Evolutionary conservation across 345 rosid genomes (phyloP).

Genomic region (Eucalyptus marginata): DNA sequence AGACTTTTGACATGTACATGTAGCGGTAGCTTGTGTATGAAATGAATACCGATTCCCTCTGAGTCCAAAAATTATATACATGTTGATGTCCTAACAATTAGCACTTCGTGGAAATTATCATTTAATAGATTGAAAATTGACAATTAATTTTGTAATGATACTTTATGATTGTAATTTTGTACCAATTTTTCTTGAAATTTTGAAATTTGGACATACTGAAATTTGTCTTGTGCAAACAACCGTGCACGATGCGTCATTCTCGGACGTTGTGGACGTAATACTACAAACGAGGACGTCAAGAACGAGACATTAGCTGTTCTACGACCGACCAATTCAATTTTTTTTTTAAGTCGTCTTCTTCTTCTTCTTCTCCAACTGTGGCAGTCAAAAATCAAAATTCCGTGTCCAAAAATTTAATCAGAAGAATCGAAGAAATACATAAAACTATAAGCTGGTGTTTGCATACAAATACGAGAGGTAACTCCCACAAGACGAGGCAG

Average conservation of each 20-base stretch:
- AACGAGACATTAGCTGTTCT: not conserved
- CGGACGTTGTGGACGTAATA: not conserved
- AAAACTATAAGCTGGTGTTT: not conserved
- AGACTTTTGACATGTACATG: not conserved
- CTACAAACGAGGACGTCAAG: not conserved
- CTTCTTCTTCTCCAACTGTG: not conserved
- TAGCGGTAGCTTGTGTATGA: not conserved
- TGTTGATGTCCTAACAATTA: not conserved
- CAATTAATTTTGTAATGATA: not conserved
- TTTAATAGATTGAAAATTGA: not conserved
- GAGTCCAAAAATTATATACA: not conserved
- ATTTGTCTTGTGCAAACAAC: not conserved
- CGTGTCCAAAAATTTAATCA: not conserved
- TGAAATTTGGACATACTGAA: not conserved
- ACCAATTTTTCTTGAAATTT: not conserved
- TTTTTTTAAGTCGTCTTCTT: not conserved
- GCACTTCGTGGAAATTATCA: not conserved
- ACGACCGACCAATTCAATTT: not conserved
- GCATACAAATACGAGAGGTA: not conserved
- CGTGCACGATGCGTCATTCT: not conserved
- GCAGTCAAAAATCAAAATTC: not conserved
- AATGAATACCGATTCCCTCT: not conserved
- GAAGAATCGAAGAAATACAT: not conserved
- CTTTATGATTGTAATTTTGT: not conserved
- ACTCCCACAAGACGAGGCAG: not conserved